Evolutionary conservation across 805 yeast genomes (phyloP).

Genomic region (Torulaspora maleeae): DNA sequence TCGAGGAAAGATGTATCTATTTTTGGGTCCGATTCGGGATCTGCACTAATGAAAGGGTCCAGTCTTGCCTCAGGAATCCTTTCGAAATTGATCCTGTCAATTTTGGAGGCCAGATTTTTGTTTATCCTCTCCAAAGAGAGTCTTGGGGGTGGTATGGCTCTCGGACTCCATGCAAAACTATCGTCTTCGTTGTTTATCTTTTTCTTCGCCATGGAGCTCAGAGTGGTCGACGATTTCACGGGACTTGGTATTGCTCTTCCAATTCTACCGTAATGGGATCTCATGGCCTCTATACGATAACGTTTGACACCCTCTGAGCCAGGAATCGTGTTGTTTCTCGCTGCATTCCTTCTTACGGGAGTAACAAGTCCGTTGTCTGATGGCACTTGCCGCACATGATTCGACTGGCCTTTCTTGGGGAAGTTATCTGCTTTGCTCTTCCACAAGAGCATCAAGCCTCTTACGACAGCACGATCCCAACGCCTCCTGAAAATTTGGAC

Average conservation of each 20-base stretch:
- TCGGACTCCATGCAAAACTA: conserved; percentile 2
- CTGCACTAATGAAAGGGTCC: conserved; percentile 14
- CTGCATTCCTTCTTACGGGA: conserved; percentile 19
- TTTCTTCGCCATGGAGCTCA: conserved; percentile 17
- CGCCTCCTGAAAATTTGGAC: conserved; percentile 34
- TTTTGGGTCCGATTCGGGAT: conserved; percentile 9
- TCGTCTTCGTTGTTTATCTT: conserved; percentile 10
- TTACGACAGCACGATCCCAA: conserved; percentile 39
- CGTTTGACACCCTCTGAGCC: conserved; percentile 38
- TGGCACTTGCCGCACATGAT: background rate
- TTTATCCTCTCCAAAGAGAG: conserved; percentile 21
- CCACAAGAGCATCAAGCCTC: conserved; percentile 39
- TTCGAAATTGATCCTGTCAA: conserved; percentile 19
- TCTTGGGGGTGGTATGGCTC: conserved; percentile 19
- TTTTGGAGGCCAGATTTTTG: conserved; percentile 19
- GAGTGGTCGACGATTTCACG: conserved; percentile 24
- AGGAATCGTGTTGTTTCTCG: conserved; percentile 29
- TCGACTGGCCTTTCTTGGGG: conserved; percentile 7
- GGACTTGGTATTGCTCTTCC: conserved; percentile 40
- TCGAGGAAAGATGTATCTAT: conserved; percentile 14
- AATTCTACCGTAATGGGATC: conserved; percentile 34
- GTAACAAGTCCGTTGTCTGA: conserved; percentile 14
- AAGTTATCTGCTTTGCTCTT: conserved; percentile 19
- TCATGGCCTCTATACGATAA: conserved; percentile 37
- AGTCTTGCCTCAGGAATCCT: conserved; percentile 20